phyloP scores from a whole-genome alignment of 2,329 filamentous ascomycete genomes.

The Dothiorella sarmentorum region DNA sequence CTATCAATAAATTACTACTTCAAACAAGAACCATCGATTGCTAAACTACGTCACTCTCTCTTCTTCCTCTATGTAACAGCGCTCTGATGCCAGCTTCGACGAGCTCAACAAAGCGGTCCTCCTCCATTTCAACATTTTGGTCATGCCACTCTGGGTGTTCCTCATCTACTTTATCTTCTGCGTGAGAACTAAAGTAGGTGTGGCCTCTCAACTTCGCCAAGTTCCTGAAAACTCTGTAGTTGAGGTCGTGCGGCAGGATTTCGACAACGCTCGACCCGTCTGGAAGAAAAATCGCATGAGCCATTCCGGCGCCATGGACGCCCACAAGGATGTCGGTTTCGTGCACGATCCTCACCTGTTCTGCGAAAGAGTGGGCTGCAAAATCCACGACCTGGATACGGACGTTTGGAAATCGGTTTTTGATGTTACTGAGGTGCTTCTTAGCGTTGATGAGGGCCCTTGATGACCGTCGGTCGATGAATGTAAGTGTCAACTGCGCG shows the following conservation, averaged over 20 bases:
- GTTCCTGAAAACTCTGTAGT: constrained; percentile 43
- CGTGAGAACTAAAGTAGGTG: constrained; percentile 40
- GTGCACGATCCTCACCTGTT: constrained; percentile 37
- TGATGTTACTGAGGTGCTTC: constrained; percentile 27
- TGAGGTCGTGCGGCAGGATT: constrained; percentile 38
- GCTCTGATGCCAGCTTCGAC: not conserved
- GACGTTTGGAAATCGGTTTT: constrained; percentile 26
- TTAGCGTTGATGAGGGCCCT: not conserved
- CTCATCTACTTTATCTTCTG: constrained; percentile 15
- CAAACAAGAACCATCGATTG: too few relatives aligned
- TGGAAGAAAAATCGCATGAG: constrained; percentile 43
- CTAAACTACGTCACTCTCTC: not conserved
- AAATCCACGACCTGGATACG: constrained; percentile 39
- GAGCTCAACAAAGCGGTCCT: not conserved
- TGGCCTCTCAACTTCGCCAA: constrained; percentile 39
- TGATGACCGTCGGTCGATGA: not conserved
- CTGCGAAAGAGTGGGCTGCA: constrained; percentile 34
- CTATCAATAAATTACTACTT: too few relatives aligned
- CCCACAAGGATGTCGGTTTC: constrained; percentile 44
- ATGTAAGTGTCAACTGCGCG: not conserved
- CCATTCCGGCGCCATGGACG: constrained; percentile 45
- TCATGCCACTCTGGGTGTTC: not conserved
- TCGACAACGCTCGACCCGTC: constrained; percentile 39
- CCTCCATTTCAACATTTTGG: not conserved
- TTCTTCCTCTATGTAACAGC: not conserved